phyloP scores from a whole-genome alignment of 2,329 filamentous ascomycete genomes.

The Aspergillus neotritici region DNA sequence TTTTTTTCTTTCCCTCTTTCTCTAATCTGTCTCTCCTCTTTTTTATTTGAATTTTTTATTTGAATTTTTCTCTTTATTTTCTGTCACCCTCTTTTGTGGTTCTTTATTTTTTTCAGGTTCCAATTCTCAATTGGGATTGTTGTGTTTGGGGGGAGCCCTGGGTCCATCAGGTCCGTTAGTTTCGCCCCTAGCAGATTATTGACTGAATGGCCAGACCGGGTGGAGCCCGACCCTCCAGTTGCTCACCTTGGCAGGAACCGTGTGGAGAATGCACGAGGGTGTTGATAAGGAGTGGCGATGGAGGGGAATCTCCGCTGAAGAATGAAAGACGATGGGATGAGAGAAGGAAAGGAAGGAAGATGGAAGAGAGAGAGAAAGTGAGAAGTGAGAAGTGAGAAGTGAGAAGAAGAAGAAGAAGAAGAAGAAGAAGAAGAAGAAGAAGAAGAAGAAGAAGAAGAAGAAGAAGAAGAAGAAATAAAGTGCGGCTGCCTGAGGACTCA shows the following conservation, averaged over 20 bases:
- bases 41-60: no score
- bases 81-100: no score
- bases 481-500: no score
- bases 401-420: constrained; percentile 3
- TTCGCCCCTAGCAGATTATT: no score
- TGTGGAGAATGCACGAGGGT: constrained; percentile 23
- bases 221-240: constrained; percentile 23
- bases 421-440: constrained; percentile 1
- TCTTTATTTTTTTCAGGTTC: no score
- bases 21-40: no score
- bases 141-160: no score
- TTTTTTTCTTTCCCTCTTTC: no score
- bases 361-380: not conserved
- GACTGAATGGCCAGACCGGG: not conserved
- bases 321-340: not conserved
- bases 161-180: no score
- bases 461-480: no score
- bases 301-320: not conserved
- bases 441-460: not conserved
- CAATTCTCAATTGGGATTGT: no score
- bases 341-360: not conserved
- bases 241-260: constrained; percentile 22
- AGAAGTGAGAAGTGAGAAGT: constrained; percentile 1
- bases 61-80: no score
- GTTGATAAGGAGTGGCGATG: constrained; percentile 12